A percentile compares a stretch with the other conserved stretches of the same genome.
phyloP scores from a whole-genome alignment of 1,139 yeast genomes.

The Yamadazyma conglobata region DNA sequence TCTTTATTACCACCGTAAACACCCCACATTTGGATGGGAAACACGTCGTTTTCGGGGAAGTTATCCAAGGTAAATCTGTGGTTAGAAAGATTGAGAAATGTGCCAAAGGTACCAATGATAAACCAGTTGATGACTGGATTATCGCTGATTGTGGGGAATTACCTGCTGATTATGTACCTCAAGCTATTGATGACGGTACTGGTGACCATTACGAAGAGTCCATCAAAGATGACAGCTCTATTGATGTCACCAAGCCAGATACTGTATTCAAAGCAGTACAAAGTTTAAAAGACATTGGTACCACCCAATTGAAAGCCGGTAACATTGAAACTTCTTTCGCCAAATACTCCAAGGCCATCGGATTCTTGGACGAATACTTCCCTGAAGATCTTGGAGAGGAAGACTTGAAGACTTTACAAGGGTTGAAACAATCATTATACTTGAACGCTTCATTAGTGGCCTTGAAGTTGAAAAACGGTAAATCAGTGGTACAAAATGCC shows the following conservation, averaged over 20 bases:
- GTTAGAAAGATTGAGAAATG: slow-evolving; percentile 74
- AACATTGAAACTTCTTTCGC: slow-evolving; percentile 52
- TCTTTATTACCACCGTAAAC: slow-evolving; percentile 72
- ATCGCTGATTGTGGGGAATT: slow-evolving; percentile 81
- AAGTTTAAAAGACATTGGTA: slow-evolving; percentile 75
- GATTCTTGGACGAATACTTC: slow-evolving; percentile 66
- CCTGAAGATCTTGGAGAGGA: slow-evolving; percentile 67
- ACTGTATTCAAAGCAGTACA: slow-evolving; percentile 65
- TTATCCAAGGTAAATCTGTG: slow-evolving; percentile 75
- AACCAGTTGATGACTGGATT: slow-evolving; percentile 61
- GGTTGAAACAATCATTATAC: slow-evolving; percentile 57
- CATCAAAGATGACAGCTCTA: slow-evolving; percentile 67
- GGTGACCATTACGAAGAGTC: slow-evolving; percentile 83
- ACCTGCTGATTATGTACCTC: slow-evolving; percentile 53
- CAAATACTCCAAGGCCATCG: slow-evolving; percentile 70
- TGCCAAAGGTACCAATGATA: slow-evolving; percentile 60
- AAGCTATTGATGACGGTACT: slow-evolving; percentile 65
- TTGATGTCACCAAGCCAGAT: slow-evolving; percentile 57
- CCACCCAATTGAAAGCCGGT: slow-evolving; percentile 65
- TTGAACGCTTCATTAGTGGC: slow-evolving; percentile 77
- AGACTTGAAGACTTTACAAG: slow-evolving; percentile 45
- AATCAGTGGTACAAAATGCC: slow-evolving; percentile 57
- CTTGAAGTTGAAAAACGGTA: slow-evolving; percentile 57
- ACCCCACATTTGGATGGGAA: slow-evolving; percentile 88
- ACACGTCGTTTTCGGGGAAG: slow-evolving; percentile 95